Evolutionary conservation across 257 asterid genomes (phyloP).

Genomic region (Sherardia arvensis): DNA sequence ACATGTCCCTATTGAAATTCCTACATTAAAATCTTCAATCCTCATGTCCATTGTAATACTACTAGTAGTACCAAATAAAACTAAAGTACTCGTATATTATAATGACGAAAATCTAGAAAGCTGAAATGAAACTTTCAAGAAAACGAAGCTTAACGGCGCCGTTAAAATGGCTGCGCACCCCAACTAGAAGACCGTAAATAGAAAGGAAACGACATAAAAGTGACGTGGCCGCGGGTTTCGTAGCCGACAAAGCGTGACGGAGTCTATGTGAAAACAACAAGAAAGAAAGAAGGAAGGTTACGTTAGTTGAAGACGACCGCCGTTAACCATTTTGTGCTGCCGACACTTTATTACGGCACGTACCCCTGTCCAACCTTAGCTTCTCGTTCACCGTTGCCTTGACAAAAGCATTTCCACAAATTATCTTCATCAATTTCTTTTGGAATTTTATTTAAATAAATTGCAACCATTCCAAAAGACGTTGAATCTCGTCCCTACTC

Average conservation of each 20-base stretch:
- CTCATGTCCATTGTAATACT: too few species aligned
- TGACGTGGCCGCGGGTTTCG: slow-evolving; percentile 18
- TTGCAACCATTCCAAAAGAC: too few species aligned
- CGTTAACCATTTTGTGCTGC: not conserved
- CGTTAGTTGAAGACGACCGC: not conserved
- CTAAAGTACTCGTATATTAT: too few species aligned
- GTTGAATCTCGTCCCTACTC: too few species aligned
- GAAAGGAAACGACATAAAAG: slow-evolving; percentile 6
- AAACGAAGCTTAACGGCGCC: slow-evolving; percentile 22
- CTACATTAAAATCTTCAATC: too few species aligned
- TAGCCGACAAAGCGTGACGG: slow-evolving; percentile 18
- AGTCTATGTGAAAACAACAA: slow-evolving; percentile 7
- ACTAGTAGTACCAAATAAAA: too few species aligned
- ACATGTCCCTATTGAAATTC: too few species aligned
- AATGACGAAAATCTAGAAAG: not conserved
- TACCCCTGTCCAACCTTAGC: not conserved
- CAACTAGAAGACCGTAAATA: slow-evolving; percentile 18
- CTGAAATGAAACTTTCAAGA: too few species aligned
- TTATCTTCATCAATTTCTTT: too few species aligned
- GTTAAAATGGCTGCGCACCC: slow-evolving; percentile 20
- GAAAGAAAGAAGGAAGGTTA: not conserved
- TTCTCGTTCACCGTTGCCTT: too few species aligned
- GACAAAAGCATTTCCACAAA: too few species aligned
- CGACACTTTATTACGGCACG: not conserved
- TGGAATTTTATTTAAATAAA: too few species aligned